Conservation (phyloP, 2,329 filamentous ascomycete genomes). For the Beauveria sp. region DNA sequence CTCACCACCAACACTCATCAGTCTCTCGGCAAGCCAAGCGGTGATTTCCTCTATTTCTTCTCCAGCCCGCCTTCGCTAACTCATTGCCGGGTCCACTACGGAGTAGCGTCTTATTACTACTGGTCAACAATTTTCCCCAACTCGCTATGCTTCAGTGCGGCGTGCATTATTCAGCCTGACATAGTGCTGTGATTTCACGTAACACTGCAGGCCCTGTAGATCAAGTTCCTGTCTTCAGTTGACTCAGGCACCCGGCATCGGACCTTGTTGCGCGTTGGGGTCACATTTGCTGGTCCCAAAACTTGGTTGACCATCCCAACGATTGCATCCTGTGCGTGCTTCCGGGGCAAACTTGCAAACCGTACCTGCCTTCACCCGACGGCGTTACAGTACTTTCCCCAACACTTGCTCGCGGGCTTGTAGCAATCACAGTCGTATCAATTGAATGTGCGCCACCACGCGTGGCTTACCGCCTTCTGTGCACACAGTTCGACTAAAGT, state of each 20-base stretch:
- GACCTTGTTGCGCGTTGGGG: neutral
- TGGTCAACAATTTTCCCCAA: too few species aligned
- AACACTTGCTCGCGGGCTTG: too few species aligned
- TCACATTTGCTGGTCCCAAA: neutral
- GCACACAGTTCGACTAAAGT: neutral
- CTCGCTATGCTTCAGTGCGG: neutral
- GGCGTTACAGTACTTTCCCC: neutral
- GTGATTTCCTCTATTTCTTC: too few species aligned
- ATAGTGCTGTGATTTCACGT: neutral
- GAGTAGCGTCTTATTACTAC: neutral
- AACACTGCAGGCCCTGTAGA: neutral
- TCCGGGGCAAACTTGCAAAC: neutral
- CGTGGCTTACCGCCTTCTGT: slow-evolving; percentile 4
- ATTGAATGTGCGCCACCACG: neutral
- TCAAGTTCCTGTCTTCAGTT: neutral
- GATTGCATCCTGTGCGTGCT: neutral
- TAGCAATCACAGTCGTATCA: neutral
- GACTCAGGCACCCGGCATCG: neutral
- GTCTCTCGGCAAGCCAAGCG: neutral
- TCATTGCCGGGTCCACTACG: neutral
- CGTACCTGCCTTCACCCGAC: too few species aligned
- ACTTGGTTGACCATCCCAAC: neutral
- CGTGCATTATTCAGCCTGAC: neutral
- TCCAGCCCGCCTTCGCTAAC: neutral
- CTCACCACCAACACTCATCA: neutral